Conservation (phyloP, 2,329 filamentous ascomycete species). For the Hypoxylon sp. region DNA sequence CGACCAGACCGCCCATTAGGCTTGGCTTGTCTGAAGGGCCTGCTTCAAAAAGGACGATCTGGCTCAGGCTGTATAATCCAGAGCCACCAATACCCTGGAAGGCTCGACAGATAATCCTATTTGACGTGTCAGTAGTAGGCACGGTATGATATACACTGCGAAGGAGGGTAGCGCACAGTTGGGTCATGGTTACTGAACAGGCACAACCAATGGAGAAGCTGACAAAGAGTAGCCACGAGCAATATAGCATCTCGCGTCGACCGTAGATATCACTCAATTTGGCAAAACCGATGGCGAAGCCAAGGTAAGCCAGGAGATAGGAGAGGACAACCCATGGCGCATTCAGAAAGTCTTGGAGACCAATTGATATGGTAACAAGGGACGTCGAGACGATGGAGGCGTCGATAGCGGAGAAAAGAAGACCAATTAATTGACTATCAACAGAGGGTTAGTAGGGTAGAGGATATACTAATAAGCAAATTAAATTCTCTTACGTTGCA, state of each 20-base stretch:
- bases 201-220: conserved; percentile 70
- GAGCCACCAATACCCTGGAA: conserved; percentile 74
- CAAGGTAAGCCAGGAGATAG: conserved; percentile 71
- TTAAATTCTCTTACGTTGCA: conserved; percentile 52
- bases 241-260: conserved; percentile 64
- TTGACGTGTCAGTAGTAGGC: conserved; percentile 27
- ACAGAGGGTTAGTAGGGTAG: conserved; percentile 27
- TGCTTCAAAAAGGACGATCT: conserved; percentile 70
- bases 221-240: conserved; percentile 69
- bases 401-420: conserved; percentile 71
- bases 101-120: conserved; percentile 70
- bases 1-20: conserved; percentile 69
- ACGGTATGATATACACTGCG: neutral
- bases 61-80: conserved; percentile 72
- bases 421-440: conserved; percentile 64
- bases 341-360: conserved; percentile 66
- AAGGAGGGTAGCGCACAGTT: conserved; percentile 59
- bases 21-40: conserved; percentile 67
- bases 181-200: conserved; percentile 64
- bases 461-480: conserved; percentile 43
- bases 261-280: conserved; percentile 73
- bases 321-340: conserved; percentile 70
- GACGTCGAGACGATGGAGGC: conserved; percentile 72
- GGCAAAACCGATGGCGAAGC: conserved; percentile 71
- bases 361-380: conserved; percentile 68